A percentile compares a stretch with the other conserved stretches of the same genome.
Conservation (phyloP, 2,329 filamentous ascomycete genomes). For the Stagonosporopsis cucurbitacearum region DNA sequence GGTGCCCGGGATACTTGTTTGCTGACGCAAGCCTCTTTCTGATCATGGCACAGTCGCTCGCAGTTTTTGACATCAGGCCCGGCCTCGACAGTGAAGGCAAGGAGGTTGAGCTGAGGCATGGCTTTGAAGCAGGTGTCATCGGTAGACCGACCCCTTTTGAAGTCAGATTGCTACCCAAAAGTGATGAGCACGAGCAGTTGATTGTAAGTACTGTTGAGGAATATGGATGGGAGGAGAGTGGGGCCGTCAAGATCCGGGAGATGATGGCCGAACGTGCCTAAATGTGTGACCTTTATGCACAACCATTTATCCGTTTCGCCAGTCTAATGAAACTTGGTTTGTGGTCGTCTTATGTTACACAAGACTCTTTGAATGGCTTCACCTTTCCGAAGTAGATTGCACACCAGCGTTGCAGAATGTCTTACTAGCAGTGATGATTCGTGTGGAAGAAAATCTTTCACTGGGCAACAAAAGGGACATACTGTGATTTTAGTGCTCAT, state of each 20-base stretch:
- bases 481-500: not conserved
- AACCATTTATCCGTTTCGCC: not conserved
- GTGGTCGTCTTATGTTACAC: too few relatives aligned
- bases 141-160: constrained; percentile 48
- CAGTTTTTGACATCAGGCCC: constrained; percentile 56
- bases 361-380: too few relatives aligned
- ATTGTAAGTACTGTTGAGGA: constrained; percentile 38
- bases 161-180: constrained; percentile 42
- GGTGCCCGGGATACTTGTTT: constrained; percentile 53
- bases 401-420: not conserved
- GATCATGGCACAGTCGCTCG: constrained; percentile 53
- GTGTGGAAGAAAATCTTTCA: not conserved
- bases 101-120: constrained; percentile 43
- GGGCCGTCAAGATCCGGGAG: constrained; percentile 30
- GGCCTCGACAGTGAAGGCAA: constrained; percentile 46
- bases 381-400: not conserved
- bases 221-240: constrained; percentile 47
- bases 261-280: constrained; percentile 9
- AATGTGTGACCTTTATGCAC: not conserved
- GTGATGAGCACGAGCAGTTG: constrained; percentile 38
- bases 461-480: not conserved
- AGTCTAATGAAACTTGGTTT: too few relatives aligned
- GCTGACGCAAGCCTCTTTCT: constrained; percentile 53
- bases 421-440: not conserved
- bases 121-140: constrained; percentile 44